Evolutionary conservation across 345 rosid species (phyloP).

Genomic region (Boechera retrofracta): DNA sequence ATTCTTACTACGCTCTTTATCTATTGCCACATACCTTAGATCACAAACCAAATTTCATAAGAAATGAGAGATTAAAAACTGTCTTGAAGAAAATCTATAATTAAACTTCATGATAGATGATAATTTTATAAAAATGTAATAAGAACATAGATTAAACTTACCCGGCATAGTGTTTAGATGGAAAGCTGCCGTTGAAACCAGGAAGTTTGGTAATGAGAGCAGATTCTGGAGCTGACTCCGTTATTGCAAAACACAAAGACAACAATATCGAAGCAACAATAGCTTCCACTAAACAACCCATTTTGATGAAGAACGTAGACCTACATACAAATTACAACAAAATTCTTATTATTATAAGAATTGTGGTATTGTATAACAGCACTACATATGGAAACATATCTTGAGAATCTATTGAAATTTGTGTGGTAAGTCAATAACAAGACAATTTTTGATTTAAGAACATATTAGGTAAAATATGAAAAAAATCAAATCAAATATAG

Average conservation of each 20-base stretch:
- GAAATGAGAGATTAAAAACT: neutral
- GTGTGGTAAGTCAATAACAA: neutral
- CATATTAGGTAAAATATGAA: neutral
- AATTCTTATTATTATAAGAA: neutral
- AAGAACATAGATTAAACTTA: slow-evolving; percentile 20
- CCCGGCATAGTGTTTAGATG: slow-evolving; percentile 93
- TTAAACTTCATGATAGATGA: neutral
- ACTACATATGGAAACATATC: neutral
- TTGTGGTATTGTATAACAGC: neutral
- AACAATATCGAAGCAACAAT: slow-evolving; percentile 29
- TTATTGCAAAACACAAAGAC: slow-evolving; percentile 28
- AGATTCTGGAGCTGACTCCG: slow-evolving; percentile 59
- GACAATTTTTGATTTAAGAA: neutral
- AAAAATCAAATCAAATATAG: neutral
- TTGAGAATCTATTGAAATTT: neutral
- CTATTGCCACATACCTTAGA: slow-evolving; percentile 70
- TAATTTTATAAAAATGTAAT: no score
- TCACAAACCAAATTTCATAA: neutral
- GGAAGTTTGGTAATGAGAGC: slow-evolving; percentile 69
- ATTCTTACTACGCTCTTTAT: slow-evolving; percentile 56
- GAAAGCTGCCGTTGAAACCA: slow-evolving; percentile 65
- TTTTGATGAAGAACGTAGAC: slow-evolving; percentile 15
- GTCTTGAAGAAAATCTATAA: neutral
- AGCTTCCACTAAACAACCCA: slow-evolving; percentile 24
- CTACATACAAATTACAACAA: neutral